Conservation (phyloP, 2,329 filamentous ascomycete genomes). For the Penicillium glabrum region DNA sequence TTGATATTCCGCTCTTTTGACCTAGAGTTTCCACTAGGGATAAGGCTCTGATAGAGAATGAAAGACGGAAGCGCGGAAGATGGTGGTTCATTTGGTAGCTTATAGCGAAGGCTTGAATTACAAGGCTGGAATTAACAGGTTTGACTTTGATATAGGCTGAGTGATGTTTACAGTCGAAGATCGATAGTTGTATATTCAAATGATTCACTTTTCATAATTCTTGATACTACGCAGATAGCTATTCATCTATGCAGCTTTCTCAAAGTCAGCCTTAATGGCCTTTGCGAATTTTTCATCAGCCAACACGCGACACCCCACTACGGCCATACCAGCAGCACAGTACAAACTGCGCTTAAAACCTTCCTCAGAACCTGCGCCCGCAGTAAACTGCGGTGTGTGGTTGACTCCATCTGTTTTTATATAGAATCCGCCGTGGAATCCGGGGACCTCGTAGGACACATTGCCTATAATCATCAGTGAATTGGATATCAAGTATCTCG, state of each 20-base stretch:
- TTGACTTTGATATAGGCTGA: too few relatives aligned
- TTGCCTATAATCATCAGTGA: conserved; percentile 4
- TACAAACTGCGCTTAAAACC: conserved; percentile 10
- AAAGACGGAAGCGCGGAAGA: too few relatives aligned
- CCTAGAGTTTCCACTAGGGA: too few relatives aligned
- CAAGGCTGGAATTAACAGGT: too few relatives aligned
- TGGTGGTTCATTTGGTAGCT: too few relatives aligned
- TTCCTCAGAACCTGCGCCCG: conserved; percentile 14
- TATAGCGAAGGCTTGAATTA: too few relatives aligned
- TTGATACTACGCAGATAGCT: background rate
- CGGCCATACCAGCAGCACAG: conserved; percentile 19
- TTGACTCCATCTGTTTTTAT: conserved; percentile 16
- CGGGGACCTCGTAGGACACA: conserved; percentile 18
- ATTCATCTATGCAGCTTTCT: background rate
- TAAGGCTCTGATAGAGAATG: too few relatives aligned
- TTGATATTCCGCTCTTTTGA: too few relatives aligned
- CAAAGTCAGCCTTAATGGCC: conserved; percentile 9
- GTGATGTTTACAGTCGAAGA: too few relatives aligned
- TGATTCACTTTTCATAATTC: background rate
- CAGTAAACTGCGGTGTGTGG: conserved; percentile 17
- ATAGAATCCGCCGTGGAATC: conserved; percentile 21
- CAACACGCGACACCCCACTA: conserved; percentile 15
- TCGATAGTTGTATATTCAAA: too few relatives aligned
- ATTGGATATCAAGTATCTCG: background rate
- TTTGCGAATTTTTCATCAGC: conserved; percentile 12